phyloP scores from a whole-genome alignment of 139 green algal genomes.

The Picochlorum sp. region DNA sequence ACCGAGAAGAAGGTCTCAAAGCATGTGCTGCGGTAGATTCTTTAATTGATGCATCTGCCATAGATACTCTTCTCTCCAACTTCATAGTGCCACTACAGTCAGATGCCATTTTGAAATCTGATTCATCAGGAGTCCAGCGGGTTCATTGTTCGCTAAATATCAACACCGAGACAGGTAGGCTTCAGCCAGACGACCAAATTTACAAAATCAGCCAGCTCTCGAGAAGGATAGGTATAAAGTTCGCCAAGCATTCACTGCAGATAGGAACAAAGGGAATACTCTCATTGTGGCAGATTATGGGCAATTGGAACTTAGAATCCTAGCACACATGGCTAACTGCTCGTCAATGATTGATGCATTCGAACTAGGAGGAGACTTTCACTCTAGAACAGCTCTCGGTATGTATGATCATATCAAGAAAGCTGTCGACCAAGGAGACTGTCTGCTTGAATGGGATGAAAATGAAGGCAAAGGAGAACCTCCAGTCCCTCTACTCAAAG shows the following conservation, averaged over 20 bases:
- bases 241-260: constrained; percentile 77
- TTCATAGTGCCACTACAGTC: constrained; percentile 94
- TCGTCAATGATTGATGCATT: constrained; percentile 85
- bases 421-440: constrained; percentile 55
- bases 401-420: constrained; percentile 96
- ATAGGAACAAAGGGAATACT: constrained; percentile 50
- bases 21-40: constrained; percentile 78
- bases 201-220: constrained; percentile 98
- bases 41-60: constrained; percentile 70
- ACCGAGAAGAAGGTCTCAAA: constrained; percentile 50
- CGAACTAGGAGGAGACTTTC: constrained; percentile 89
- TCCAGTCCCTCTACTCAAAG: constrained; percentile 75
- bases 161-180: constrained; percentile 96
- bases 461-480: constrained; percentile 17
- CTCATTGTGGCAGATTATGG: constrained; percentile 97
- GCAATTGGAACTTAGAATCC: constrained; percentile 94
- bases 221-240: constrained; percentile 97
- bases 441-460: constrained; percentile 65
- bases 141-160: constrained; percentile 97
- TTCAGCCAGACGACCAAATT: constrained; percentile 85
- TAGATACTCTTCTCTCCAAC: constrained; percentile 88
- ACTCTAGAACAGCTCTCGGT: constrained; percentile 82
- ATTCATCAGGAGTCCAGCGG: constrained; percentile 35
- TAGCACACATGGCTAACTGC: constrained; percentile 92
- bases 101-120: constrained; percentile 48